Evolutionary conservation across 1,284 basidiomycete genomes (phyloP).

Genomic region (Lentinula novae-zelandiae): DNA sequence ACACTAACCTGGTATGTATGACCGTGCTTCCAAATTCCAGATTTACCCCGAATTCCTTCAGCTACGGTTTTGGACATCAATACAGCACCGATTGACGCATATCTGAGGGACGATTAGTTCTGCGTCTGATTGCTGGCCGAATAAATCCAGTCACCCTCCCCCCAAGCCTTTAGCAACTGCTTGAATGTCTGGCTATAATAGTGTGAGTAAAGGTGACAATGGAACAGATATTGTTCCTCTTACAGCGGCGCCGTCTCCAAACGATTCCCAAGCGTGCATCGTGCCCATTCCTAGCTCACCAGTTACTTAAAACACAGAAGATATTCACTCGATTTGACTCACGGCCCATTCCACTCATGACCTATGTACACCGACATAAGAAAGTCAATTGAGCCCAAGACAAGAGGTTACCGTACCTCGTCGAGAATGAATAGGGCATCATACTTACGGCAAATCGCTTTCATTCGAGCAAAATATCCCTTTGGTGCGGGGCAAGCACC

Average conservation of each 20-base stretch:
- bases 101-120: constrained; percentile 38
- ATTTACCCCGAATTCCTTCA: constrained; percentile 59
- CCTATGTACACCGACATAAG: constrained; percentile 17
- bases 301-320: constrained; percentile 1
- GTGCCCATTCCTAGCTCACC: constrained; percentile 68
- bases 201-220: neutral
- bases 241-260: constrained; percentile 64
- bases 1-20: constrained; percentile 76
- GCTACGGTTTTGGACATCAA: constrained; percentile 72
- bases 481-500: constrained; percentile 73
- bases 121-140: neutral
- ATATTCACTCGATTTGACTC: constrained; percentile 25
- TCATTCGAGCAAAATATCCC: constrained; percentile 82
- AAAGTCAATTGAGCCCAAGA: neutral
- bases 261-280: constrained; percentile 81
- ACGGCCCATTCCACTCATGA: constrained; percentile 87
- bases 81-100: constrained; percentile 79
- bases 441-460: constrained; percentile 82
- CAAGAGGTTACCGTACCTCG: constrained; percentile 40
- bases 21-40: constrained; percentile 77
- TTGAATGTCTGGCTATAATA: constrained; percentile 67
- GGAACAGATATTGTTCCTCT: constrained; percentile 12
- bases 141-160: constrained; percentile 56
- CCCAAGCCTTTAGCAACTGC: constrained; percentile 84
- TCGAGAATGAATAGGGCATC: constrained; percentile 85